A percentile compares a stretch with the other conserved stretches of the same genome.
Conservation (phyloP, 1,284 basidiomycete genomes). For the Microbotryum intermedium region DNA sequence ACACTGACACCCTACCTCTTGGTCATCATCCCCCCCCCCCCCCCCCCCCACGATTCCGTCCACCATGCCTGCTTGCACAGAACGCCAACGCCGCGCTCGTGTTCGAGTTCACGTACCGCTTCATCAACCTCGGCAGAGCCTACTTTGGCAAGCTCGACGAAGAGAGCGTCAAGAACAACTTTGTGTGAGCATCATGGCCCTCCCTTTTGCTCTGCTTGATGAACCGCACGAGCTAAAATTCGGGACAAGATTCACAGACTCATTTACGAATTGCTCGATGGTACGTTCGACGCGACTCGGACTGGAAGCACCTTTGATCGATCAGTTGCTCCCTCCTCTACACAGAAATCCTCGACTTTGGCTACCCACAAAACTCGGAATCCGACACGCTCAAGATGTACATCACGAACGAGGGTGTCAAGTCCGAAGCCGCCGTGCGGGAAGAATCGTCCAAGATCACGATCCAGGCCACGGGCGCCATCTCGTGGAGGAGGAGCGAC, state of each 20-base stretch:
- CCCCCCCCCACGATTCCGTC: too few relatives aligned
- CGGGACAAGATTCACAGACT: conserved; percentile 39
- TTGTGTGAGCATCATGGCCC: conserved; percentile 48
- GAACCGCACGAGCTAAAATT: not conserved
- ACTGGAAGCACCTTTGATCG: not conserved
- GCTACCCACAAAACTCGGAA: conserved; percentile 99
- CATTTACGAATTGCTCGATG: conserved; percentile 91
- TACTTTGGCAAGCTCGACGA: conserved; percentile 99
- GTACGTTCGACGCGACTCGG: conserved; percentile 43
- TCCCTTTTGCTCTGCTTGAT: not conserved
- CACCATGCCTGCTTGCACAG: conserved; percentile 54
- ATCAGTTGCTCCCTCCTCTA: not conserved
- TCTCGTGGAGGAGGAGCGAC: conserved; percentile 84
- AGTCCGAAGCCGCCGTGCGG: conserved; percentile 66
- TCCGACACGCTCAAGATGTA: conserved; percentile 95
- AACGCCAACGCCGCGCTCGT: conserved; percentile 97
- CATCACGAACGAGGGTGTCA: conserved; percentile 94
- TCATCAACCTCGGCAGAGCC: conserved; percentile 83
- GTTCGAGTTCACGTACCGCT: conserved; percentile 94
- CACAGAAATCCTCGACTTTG: conserved; percentile 94
- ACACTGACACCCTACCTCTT: too few relatives aligned
- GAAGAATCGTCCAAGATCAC: conserved; percentile 97
- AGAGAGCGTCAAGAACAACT: conserved; percentile 97
- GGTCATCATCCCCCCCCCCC: too few relatives aligned
- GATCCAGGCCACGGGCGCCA: conserved; percentile 86